Percentiles rank a stretch among this genome's conserved stretches.
Conservation (phyloP, 129 eudicot genomes). For the Smallanthus sonchifolius region DNA sequence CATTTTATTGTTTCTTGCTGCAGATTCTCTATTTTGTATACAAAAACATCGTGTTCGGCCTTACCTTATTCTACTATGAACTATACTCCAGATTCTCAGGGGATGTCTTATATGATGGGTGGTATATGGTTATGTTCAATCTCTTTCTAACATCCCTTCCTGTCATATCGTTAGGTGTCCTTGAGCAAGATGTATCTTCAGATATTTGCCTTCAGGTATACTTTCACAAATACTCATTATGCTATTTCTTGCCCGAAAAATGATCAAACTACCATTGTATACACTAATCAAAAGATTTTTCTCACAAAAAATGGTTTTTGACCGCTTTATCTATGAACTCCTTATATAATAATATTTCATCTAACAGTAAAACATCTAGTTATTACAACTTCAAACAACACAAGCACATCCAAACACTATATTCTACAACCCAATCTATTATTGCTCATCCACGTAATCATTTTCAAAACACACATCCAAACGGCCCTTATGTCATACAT, state of each 20-base stretch:
- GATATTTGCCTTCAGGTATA: constrained; percentile 51
- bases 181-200: constrained; percentile 59
- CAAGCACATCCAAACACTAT: background rate
- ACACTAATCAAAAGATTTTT: background rate
- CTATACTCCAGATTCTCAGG: constrained; percentile 46
- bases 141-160: constrained; percentile 55
- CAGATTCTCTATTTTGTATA: constrained; percentile 62
- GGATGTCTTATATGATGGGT: constrained; percentile 42
- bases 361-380: background rate
- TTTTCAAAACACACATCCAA: background rate
- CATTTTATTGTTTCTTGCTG: constrained; percentile 13
- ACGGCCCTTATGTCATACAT: too few relatives aligned
- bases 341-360: too few relatives aligned
- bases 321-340: too few relatives aligned
- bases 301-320: too few relatives aligned
- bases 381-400: background rate
- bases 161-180: constrained; percentile 52
- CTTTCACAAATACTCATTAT: background rate
- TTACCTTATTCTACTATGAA: constrained; percentile 53
- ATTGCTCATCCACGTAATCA: background rate
- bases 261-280: background rate
- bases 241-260: background rate
- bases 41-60: constrained; percentile 56
- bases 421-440: background rate
- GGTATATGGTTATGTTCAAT: constrained; percentile 60